These are phyloP conservation scores for Phytophthora boehmeriae DNA, from an alignment of 352 stramenopile genomes.

Conservation along the genomic window DNA sequence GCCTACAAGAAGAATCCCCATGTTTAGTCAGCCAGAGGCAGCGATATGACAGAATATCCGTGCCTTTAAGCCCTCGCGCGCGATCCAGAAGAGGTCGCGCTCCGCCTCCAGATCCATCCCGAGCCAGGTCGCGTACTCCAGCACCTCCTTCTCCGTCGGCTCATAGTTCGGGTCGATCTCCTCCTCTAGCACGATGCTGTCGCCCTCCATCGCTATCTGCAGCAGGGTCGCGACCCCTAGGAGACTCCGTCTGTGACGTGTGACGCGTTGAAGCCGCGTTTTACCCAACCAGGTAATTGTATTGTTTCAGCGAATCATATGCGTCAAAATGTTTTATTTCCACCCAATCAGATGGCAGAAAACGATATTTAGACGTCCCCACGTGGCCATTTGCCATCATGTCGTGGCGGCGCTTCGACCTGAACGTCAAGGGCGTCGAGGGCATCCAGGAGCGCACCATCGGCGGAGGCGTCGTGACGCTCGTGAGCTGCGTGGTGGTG, in stretches of 20 bases:
- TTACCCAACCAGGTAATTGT: neutral
- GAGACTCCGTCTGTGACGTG: slow-evolving; percentile 18
- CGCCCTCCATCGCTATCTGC: slow-evolving; percentile 57
- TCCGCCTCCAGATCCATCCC: slow-evolving; percentile 94
- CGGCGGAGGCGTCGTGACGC: slow-evolving; percentile 80
- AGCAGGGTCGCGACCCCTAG: too few relatives aligned
- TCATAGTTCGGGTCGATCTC: slow-evolving; percentile 96
- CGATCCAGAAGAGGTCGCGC: slow-evolving; percentile 94
- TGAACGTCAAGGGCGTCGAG: slow-evolving; percentile 90
- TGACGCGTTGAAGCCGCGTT: neutral
- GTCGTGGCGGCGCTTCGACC: slow-evolving; percentile 84
- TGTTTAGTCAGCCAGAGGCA: neutral
- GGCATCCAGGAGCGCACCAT: slow-evolving; percentile 90
- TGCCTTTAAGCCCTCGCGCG: slow-evolving; percentile 90
- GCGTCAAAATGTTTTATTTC: neutral
- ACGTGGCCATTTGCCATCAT: slow-evolving; percentile 38
- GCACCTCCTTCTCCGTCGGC: slow-evolving; percentile 89
- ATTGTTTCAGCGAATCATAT: neutral
- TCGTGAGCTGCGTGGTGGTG: slow-evolving; percentile 78
- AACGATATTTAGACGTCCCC: neutral
- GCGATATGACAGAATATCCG: neutral
- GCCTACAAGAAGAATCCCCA: slow-evolving; percentile 33
- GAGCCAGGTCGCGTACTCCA: slow-evolving; percentile 96
- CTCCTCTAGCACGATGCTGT: slow-evolving; percentile 93
- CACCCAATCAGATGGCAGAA: too few relatives aligned